Evolutionary conservation across 2,329 filamentous ascomycete species (phyloP).

Genomic region (Talaromyces sp.): DNA sequence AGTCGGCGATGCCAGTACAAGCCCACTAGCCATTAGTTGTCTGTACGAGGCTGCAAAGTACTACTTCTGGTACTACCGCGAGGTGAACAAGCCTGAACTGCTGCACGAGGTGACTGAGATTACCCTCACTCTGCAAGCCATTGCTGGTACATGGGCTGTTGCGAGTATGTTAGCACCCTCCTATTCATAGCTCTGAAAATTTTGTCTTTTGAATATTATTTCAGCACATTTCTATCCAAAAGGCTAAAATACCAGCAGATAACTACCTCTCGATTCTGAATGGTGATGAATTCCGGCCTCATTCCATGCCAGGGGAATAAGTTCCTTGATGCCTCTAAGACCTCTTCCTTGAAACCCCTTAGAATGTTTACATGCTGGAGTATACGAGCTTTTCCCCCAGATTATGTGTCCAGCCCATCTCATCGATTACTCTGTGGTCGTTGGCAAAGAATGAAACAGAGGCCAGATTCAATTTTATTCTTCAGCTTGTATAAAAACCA

Average conservation of each 20-base stretch:
- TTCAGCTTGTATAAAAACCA: background rate
- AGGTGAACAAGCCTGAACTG: background rate
- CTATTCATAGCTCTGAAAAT: background rate
- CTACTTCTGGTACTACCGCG: background rate
- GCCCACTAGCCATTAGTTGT: background rate
- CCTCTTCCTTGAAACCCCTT: background rate
- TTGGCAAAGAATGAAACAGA: background rate
- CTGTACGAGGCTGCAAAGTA: background rate
- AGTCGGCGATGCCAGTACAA: background rate
- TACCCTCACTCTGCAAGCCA: background rate
- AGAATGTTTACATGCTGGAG: background rate
- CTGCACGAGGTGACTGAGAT: background rate
- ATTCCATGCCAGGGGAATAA: background rate
- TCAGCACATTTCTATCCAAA: background rate
- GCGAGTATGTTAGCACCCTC: background rate
- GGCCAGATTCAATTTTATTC: background rate
- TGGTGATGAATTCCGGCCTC: background rate
- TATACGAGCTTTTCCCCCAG: background rate
- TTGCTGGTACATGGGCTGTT: conserved; percentile 2
- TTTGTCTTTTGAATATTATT: background rate
- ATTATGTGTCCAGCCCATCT: background rate
- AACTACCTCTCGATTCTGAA: background rate
- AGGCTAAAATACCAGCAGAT: background rate
- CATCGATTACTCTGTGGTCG: background rate
- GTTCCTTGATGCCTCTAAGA: background rate